These are phyloP conservation scores for Fraxinus greggii DNA, from an alignment of 305 asterid species.

Conservation along the genomic window DNA sequence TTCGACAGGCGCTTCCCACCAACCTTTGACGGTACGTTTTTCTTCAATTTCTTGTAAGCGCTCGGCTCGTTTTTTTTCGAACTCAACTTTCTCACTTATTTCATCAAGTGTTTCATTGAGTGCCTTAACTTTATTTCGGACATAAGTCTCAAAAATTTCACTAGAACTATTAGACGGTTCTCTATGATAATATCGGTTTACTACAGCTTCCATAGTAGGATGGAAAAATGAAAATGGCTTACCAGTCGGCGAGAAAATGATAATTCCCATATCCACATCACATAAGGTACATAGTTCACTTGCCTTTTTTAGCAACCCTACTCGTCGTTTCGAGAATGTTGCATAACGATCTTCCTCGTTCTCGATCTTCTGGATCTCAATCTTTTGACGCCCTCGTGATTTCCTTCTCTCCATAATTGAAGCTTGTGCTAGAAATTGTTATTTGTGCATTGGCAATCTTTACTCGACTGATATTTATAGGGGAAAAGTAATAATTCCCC, in stretches of 20 bases:
- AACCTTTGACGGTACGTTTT: background rate
- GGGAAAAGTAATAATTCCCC: background rate
- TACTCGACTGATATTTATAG: background rate
- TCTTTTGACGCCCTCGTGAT: slow-evolving; percentile 39
- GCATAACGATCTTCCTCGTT: slow-evolving; percentile 29
- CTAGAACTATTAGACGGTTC: background rate
- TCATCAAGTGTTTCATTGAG: slow-evolving; percentile 20
- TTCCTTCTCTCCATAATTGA: slow-evolving; percentile 26
- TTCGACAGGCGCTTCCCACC: slow-evolving; percentile 30
- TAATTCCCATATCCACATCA: slow-evolving; percentile 33
- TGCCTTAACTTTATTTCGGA: background rate
- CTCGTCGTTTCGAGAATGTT: slow-evolving; percentile 37
- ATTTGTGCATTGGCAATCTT: background rate
- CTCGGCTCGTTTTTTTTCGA: background rate
- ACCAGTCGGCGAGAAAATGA: slow-evolving; percentile 34
- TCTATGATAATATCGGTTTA: slow-evolving; percentile 8
- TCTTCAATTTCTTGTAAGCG: slow-evolving; percentile 8
- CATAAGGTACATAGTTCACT: slow-evolving; percentile 34
- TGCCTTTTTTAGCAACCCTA: slow-evolving; percentile 30
- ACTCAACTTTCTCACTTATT: background rate
- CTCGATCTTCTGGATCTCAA: slow-evolving; percentile 26
- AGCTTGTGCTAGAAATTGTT: background rate
- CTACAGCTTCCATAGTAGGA: slow-evolving; percentile 34
- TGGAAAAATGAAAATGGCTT: slow-evolving; percentile 40
- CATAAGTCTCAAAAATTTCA: background rate